Evolutionary conservation across 2,329 filamentous ascomycete species (phyloP), one percentile per base, ranked within the genome.

Genomic region (Microdochium bolleyi): DNA sequence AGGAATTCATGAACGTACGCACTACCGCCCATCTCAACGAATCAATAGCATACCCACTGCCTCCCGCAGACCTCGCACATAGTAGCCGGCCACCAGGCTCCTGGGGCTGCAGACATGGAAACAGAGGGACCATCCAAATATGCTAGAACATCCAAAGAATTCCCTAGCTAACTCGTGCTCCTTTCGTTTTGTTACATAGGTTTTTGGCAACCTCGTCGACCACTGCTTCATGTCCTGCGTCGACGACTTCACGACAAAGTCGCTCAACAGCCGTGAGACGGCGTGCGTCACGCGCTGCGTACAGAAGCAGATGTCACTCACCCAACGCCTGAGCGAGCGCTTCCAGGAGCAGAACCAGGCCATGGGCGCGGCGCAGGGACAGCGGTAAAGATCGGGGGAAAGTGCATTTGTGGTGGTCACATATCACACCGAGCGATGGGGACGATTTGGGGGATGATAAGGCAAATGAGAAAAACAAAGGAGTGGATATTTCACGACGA

Each of bases 161-260:
- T n/a, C n/a, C n/a, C n/a, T n/a, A n/a, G n/a, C n/a, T n/a, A n/a
- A n/a, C n/a, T n/a, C n/a, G n/a, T n/a, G n/a, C n/a, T 30, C 11
- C 27, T 30, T 30, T 30, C 11, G 5, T 30, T 11, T 30, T 30
- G 27, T 11, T 30, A 30, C 27, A 30, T 60, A 82, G 79, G 74
- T 82, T 70, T 82, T 81, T 64, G 76, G 74, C 65, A 85, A 83
- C 73, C 79, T 89, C 52, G 87, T 91, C 64, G 86, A 90, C 71
- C 82, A 86, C 74, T 99, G 94, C 83, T 99, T 99, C 81, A 86
- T 89, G 70, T 87, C 94, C 73, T 99, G 94, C 79, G 84, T 99
- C 74, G 92, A 92, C 73, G 92, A 97, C 79, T 99, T 99, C 82
- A 95, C 92, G 66, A 95, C 91, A 75, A 97, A 97, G 77, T 89